A percentile compares a stretch with the other conserved stretches of the same genome.
Evolutionary conservation across 768 basidiomycete species (phyloP).

Genomic region (Pisolithus microcarpus): DNA sequence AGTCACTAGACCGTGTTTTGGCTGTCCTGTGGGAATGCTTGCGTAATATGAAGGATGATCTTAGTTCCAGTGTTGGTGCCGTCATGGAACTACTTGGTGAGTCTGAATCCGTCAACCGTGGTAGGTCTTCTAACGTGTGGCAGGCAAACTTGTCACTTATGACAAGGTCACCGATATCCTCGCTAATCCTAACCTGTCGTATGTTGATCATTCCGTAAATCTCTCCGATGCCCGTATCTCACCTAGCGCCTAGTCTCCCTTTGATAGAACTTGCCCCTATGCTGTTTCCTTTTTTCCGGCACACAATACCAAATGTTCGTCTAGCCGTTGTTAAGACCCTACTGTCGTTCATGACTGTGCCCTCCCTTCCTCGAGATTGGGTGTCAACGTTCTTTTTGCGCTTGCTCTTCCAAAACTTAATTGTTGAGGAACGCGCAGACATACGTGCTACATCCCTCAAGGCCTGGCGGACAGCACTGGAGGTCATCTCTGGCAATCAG

Average conservation of each 20-base stretch:
- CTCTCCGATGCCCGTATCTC: slow-evolving; percentile 1
- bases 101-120: slow-evolving; percentile 12
- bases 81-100: slow-evolving; percentile 96
- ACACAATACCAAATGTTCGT: slow-evolving; percentile 90
- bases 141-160: slow-evolving; percentile 79
- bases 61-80: slow-evolving; percentile 92
- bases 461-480: slow-evolving; percentile 69
- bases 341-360: slow-evolving; percentile 75
- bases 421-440: slow-evolving; percentile 85
- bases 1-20: slow-evolving; percentile 66
- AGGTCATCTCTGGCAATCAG: slow-evolving; percentile 40
- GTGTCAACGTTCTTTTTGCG: slow-evolving; percentile 68
- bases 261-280: slow-evolving; percentile 79
- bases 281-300: slow-evolving; percentile 93
- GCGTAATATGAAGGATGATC: slow-evolving; percentile 89
- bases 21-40: slow-evolving; percentile 88
- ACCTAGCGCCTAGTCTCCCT: slow-evolving; percentile 47
- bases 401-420: slow-evolving; percentile 87
- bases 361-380: slow-evolving; percentile 75
- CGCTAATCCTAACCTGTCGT: slow-evolving; percentile 64
- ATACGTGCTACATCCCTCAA: slow-evolving; percentile 66
- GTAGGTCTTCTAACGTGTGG: slow-evolving; percentile 2
- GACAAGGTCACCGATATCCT: slow-evolving; percentile 72
- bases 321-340: slow-evolving; percentile 88
- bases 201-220: slow-evolving; percentile 26